Base-by-base conservation (phyloP, 129 eudicot genomes). In the Heracleum sosnowskyi region DNA sequence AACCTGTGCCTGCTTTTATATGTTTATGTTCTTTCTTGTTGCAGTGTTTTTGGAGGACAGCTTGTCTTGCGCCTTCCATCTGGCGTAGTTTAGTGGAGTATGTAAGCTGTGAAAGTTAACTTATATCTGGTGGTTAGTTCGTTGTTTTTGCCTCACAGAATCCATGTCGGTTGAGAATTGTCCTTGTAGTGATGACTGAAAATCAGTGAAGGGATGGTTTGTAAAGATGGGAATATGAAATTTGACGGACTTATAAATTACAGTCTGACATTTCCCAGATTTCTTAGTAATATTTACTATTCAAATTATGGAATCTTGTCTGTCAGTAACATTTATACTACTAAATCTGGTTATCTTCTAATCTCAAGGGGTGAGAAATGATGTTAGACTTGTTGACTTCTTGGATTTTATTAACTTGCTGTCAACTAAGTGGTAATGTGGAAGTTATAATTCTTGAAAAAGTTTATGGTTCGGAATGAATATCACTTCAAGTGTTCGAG, bases 1-100 rank as follows among this genome's bases (percentile, higher is more conserved):
- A 11, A 0, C 47, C 7, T 0, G 9, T 66, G 16, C 68, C 12
- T 1, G 16, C 68, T 66, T 66, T 28, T 31, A 0, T 37, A 36
- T 2, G 7, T 35, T 44, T 26, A 0, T 57, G 39, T 31, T 17
- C 35, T 63, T 74, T 49, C 40, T 22, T 42, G 20, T 78, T 89
- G 79, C 97, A 92, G 97, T 76, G 93, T 88, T 72, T 82, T 89
- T 73, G 97, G 97, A 80, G 97, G 97, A 31, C 92, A 92, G 80
- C 91, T 92, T 31, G 92, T 92, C 60, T 49, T 92, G 60, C 90
- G 96, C 77, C 93, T 92, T 80, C 97, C 97, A 40, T 92, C 96
- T 24, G 95, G 97, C 69, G 97, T 92, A 18, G 95, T 92, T 24
- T 92, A 88, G 29, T 78, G n/a, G 45, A 47, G 24, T 4, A 31